Conservation (phyloP, 345 rosid species). For the Alliaria petiolata region DNA sequence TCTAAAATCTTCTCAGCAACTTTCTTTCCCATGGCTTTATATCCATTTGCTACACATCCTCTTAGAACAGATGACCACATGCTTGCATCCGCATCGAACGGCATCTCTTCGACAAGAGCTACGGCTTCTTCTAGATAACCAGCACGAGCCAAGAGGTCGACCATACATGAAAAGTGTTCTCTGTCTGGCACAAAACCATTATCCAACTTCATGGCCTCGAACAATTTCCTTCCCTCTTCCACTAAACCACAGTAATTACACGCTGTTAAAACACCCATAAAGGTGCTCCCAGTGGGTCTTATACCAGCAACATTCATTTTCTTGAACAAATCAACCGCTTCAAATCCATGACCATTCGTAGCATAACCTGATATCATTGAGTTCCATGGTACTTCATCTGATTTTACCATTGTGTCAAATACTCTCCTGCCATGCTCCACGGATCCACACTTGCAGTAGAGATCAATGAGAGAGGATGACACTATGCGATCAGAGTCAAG, state of each 20-base stretch:
- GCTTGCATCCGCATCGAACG: slow-evolving; percentile 58
- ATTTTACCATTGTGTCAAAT: slow-evolving; percentile 50
- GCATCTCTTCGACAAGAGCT: slow-evolving; percentile 51
- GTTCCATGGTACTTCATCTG: slow-evolving; percentile 76
- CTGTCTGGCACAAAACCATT: slow-evolving; percentile 56
- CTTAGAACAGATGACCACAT: slow-evolving; percentile 75
- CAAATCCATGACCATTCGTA: slow-evolving; percentile 64
- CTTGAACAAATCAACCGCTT: slow-evolving; percentile 57
- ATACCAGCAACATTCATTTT: slow-evolving; percentile 64
- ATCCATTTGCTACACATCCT: slow-evolving; percentile 72
- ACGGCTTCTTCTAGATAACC: slow-evolving; percentile 70
- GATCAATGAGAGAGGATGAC: slow-evolving; percentile 75
- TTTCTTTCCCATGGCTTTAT: slow-evolving; percentile 56
- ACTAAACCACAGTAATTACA: slow-evolving; percentile 85
- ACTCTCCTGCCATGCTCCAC: slow-evolving; percentile 52
- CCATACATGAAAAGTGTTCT: slow-evolving; percentile 77
- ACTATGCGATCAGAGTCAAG: slow-evolving; percentile 60
- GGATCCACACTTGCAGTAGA: slow-evolving; percentile 59
- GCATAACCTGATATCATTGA: slow-evolving; percentile 89
- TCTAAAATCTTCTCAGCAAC: slow-evolving; percentile 64
- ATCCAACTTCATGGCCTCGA: slow-evolving; percentile 52
- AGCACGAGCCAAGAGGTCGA: slow-evolving; percentile 77
- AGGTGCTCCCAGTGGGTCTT: slow-evolving; percentile 50
- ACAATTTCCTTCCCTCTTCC: slow-evolving; percentile 66
- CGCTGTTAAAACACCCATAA: slow-evolving; percentile 62